Evolutionary conservation across 805 yeast species (phyloP), one percentile per base, ranked within the genome.

Genomic region (Starmera amethionina): DNA sequence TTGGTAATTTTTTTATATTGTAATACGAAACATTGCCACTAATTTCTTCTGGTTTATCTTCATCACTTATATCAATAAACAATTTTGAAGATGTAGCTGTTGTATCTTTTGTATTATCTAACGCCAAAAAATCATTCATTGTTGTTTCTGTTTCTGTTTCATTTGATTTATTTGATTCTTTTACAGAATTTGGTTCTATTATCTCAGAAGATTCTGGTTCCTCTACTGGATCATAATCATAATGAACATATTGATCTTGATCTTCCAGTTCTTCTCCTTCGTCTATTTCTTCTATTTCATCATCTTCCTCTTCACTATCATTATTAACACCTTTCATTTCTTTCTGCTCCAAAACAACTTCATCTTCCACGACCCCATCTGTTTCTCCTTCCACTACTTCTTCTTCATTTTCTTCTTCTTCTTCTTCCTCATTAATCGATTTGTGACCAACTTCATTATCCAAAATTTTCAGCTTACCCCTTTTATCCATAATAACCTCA

Each of bases 401-500:
- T 4, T 35, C 31, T 25, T 32, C 30, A 13, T 25, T 46, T 8
- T 25, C 41, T 28, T 38, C 41, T 32, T 37, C 35, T 29, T 34
- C 31, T 8, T 33, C 31, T 12, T 40, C 41, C 25, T 34, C 35
- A 9, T 38, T 35, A 16, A 14, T 10, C n/a, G 18, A 35, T 29
- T 43, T 41, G 2, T 27, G 42, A 29, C 42, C 42, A n/a, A 57
- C 50, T 22, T 22, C 27, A 22, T 22, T 22, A 22, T 22, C 27
- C 27, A 22, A 22, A 4, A 22, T 22, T 4, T 46, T 43, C 16
- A 57, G 32, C 25, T 41, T 42, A 5, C 52, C 48, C 16, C 49
- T 42, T 30, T 49, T 50, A 5, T 46, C 45, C 2, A 49, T 25
- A 14, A 35, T 40, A 0, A 50, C 62, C 29, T 43, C 43, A 12